Evolutionary conservation across 352 stramenopile species (phyloP).

Genomic region (Phytophthora citricola): DNA sequence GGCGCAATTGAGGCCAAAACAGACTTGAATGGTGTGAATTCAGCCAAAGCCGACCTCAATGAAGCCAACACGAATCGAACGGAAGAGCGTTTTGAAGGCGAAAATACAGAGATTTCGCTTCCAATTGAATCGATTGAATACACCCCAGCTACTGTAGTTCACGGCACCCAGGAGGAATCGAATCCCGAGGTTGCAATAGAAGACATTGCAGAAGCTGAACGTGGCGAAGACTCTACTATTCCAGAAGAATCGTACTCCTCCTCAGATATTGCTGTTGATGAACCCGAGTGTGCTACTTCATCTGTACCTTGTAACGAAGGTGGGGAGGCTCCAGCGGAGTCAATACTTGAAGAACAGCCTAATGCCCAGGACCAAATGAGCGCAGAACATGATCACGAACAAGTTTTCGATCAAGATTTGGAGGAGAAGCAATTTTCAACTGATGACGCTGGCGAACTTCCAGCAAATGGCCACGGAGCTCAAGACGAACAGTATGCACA

Average conservation of each 20-base stretch:
- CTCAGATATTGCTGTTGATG: too few species aligned
- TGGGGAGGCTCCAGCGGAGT: too few species aligned
- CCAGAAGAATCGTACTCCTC: neutral
- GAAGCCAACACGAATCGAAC: neutral
- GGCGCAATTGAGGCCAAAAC: neutral
- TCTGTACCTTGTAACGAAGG: too few species aligned
- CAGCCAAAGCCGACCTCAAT: neutral
- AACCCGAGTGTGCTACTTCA: too few species aligned
- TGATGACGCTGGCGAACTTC: neutral
- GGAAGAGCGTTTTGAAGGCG: conserved; percentile 1
- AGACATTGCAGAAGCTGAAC: neutral
- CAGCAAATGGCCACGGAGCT: neutral
- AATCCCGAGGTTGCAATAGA: neutral
- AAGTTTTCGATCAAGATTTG: conserved; percentile 3
- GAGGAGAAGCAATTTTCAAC: conserved; percentile 2
- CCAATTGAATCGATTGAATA: too few species aligned
- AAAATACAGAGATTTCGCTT: neutral
- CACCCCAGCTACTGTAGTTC: too few species aligned
- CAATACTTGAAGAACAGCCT: neutral
- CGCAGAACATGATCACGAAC: neutral
- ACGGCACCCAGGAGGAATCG: neutral
- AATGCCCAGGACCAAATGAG: neutral
- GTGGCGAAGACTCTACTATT: neutral
- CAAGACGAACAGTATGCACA: neutral
- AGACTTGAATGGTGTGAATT: neutral